Evolutionary conservation across 1,139 yeast species (phyloP), one percentile per base, ranked within the genome.

Genomic region (Geotrichum histeridarum): DNA sequence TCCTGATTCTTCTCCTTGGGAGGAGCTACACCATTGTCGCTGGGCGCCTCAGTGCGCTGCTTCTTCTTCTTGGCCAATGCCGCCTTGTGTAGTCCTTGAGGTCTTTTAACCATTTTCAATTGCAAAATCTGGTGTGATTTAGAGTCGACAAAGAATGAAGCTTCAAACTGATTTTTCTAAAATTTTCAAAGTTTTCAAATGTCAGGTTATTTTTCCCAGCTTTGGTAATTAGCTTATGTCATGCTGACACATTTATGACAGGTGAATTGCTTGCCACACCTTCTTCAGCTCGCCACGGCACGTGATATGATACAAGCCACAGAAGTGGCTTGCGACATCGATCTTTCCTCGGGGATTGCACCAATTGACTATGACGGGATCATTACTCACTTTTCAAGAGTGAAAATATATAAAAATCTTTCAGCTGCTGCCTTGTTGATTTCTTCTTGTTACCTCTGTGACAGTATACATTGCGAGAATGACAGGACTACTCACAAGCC

Each of bases 41-140:
- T 31, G 14, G 35, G 35, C 6, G 58, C 57, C 11, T 47, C 59
- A 51, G 61, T 51, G 44, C 59, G 61, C 54, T 62, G 57, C 61
- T 69, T 63, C 59, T 67, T 68, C 46, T 65, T 67, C 67, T 81
- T 81, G 18, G 75, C 69, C 58, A 77, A 76, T 30, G 81, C 76
- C 1, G 82, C 78, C 63, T 84, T 83, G n/a, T 88, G 88, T 54
- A 88, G 72, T 48, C 97, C 96, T 60, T 86, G 74, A 37, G 91
- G 87, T 77, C 96, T 80, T 67, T 87, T 90, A 43, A 60, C 70
- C 71, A 67, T 67, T 35, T 14, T 55, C 18, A 15, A 36, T 14
- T 37, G n/a, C 18, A 37, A 14, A n/a, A 33, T 14, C 17, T 37
- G 39, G 39, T 37, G 39, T 37, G 39, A n/a, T 17, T 11, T 5